Evolutionary conservation across 1,139 yeast species (phyloP), one percentile per base, ranked within the genome.

Genomic region (Lizanozyma gosingica): DNA sequence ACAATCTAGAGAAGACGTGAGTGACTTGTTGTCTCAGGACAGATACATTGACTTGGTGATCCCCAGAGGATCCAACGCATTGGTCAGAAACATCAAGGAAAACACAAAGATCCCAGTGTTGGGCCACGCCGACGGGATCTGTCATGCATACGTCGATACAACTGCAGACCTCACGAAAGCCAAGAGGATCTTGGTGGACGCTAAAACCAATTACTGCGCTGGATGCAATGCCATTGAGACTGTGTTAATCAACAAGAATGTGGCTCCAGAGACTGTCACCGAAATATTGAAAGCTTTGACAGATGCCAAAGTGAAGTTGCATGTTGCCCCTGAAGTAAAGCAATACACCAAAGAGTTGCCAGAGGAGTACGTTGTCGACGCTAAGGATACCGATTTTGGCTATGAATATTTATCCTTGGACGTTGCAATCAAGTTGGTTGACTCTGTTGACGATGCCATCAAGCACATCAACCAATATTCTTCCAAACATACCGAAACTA

Each of bases 81-180:
- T 94, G 47, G 99, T 94, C 17, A 76, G 85, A 50, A 77, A 72
- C 59, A 88, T 94, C 59, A 92, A 94, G 61, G 72, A 77, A 35
- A 78, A 78, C 56, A 92, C 98, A 27, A 87, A 88, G 58, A 94
- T 94, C 50, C 97, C 98, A 3, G 98, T 94, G 4, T 66, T 94
- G 60, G 99, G 99, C 41, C 99, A 94, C 60, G 98, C 99, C 8
- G 98, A 92, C 60, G 99, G 99, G 39, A 83, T 92, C 44, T 92
- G 98, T 62, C 80, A 96, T 2, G 77, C 90, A 15, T 94, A 80
- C 55, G 71, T 90, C 22, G 95, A 90, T 57, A 71, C 73, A 41
- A 78, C 74, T 37, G 94, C 94, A 3, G 90, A 87, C 52, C 50
- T 84, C 14, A 72, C 62, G 14, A 87, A 85, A 74, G 95, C 97